Evolutionary conservation across 805 yeast species (phyloP), one percentile per base, ranked within the genome.

Genomic region (Brettanomyces nanus): DNA sequence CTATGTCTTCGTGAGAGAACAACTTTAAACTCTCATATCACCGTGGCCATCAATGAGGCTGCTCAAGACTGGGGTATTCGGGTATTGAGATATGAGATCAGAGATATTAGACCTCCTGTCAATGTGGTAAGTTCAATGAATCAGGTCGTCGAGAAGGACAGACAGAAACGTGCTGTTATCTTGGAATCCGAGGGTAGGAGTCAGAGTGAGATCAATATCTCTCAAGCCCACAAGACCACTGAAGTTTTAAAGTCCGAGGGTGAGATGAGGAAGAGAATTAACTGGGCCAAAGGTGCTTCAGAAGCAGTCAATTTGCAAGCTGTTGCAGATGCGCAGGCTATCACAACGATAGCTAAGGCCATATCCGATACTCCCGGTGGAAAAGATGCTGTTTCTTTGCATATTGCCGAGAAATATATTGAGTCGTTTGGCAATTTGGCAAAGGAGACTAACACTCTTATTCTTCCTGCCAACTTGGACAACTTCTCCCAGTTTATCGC

Each of bases 91-190:
- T 84, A 85, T 59, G 95, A 85, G 58, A 84, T 85, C 61, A 73
- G 87, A 53, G 95, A 85, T 54, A 85, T 85, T 42, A 87, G 85
- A 55, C 95, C 95, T 2, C 95, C 95, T 3, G 70, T 71, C 27
- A 82, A 83, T 48, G 95, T 85, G 9, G 72, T 85, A 49, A 89
- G 81, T 51, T 92, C 95, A 20, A 85, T 85, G 95, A 95, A 85
- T 60, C 74, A 90, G 55, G 95, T 83, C 59, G 95, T 85, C 19
- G 73, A 81, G 42, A 92, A 94, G 32, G 95, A 85, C 59, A 68
- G 95, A 48, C 77, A 87, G 36, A 85, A 85, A 57, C 68, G 95
- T 43, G 95, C 95, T 2, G 90, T 85, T 58, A 85, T 85, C 46
- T 69, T 85, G 53, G 95, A 85, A 52, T 77, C 86, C 32, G 95